Percentiles rank a stretch among this genome's conserved stretches.
Evolutionary conservation across 129 eudicot genomes (phyloP).

Genomic region (Pseudognaphalium luteoalbum): DNA sequence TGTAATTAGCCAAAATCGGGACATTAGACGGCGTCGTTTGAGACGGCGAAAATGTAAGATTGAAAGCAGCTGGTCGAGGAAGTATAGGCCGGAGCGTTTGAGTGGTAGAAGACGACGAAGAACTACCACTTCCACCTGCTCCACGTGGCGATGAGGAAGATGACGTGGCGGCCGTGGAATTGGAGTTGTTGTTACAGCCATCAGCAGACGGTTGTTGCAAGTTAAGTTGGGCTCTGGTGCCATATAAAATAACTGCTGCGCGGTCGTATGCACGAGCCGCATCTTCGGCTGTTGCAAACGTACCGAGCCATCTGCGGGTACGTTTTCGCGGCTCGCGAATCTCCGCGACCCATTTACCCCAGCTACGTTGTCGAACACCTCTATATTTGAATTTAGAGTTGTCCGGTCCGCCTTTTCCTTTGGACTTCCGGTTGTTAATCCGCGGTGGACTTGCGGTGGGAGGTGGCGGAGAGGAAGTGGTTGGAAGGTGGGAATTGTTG

Average conservation of each 20-base stretch:
- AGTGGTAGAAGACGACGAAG: conserved; percentile 44
- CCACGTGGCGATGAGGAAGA: conserved; percentile 18
- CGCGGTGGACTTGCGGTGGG: conserved; percentile 16
- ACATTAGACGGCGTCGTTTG: conserved; percentile 24
- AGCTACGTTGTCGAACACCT: conserved; percentile 84
- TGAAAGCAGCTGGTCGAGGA: conserved; percentile 63
- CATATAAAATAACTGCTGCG: conserved; percentile 68
- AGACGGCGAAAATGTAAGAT: conserved; percentile 32
- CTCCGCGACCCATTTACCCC: conserved; percentile 95
- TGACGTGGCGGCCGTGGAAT: not conserved
- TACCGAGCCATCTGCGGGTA: conserved; percentile 78
- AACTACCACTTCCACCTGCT: conserved; percentile 21
- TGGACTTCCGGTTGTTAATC: conserved; percentile 27
- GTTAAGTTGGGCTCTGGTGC: conserved; percentile 74
- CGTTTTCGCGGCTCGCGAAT: conserved; percentile 84
- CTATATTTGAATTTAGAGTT: conserved; percentile 64
- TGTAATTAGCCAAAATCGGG: conserved; percentile 22
- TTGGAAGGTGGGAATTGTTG: conserved; percentile 10
- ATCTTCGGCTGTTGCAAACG: conserved; percentile 83
- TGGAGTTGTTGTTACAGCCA: not conserved
- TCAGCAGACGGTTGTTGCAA: conserved; percentile 52
- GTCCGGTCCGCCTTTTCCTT: conserved; percentile 78
- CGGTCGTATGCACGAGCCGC: conserved; percentile 90
- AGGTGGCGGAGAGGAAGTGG: conserved; percentile 27
- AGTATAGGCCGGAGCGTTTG: conserved; percentile 71